Evolutionary conservation across 495 filamentous ascomycete genomes (phyloP).

Genomic region (Letharia lupina): DNA sequence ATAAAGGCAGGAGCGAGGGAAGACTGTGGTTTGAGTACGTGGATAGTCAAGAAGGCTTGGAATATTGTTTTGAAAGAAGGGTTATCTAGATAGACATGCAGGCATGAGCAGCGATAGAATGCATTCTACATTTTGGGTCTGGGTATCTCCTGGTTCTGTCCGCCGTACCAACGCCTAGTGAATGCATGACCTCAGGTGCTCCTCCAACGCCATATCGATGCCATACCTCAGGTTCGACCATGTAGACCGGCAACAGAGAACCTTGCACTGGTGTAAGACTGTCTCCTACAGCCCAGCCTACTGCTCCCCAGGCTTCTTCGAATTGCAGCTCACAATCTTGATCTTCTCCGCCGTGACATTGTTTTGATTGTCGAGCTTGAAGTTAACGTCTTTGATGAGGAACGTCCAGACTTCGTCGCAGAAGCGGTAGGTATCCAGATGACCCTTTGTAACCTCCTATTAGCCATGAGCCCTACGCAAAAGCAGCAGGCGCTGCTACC

Average conservation of each 20-base stretch:
- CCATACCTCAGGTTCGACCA: background rate
- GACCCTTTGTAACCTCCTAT: conserved; percentile 52
- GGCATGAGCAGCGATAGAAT: background rate
- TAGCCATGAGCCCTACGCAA: background rate
- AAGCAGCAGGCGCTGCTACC: conserved; percentile 44
- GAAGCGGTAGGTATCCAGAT: conserved; percentile 98
- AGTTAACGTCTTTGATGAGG: conserved; percentile 93
- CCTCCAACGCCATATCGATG: conserved; percentile 11
- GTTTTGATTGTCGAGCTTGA: conserved; percentile 83
- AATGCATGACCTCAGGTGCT: background rate
- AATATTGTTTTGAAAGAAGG: background rate
- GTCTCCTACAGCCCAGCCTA: conserved; percentile 24
- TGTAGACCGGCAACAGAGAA: background rate
- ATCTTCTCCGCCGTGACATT: conserved; percentile 66
- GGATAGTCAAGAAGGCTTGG: background rate
- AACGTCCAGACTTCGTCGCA: conserved; percentile 99
- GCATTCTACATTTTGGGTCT: background rate
- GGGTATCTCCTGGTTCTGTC: conserved; percentile 6
- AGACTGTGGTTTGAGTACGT: background rate
- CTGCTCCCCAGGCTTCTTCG: conserved; percentile 69
- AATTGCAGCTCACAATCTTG: conserved; percentile 96
- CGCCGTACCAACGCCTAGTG: conserved; percentile 4
- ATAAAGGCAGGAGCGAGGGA: background rate
- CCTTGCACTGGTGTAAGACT: background rate
- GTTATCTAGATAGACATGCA: background rate